Conservation (phyloP, 306 rosid genomes). For the Vachellia collinsii region DNA sequence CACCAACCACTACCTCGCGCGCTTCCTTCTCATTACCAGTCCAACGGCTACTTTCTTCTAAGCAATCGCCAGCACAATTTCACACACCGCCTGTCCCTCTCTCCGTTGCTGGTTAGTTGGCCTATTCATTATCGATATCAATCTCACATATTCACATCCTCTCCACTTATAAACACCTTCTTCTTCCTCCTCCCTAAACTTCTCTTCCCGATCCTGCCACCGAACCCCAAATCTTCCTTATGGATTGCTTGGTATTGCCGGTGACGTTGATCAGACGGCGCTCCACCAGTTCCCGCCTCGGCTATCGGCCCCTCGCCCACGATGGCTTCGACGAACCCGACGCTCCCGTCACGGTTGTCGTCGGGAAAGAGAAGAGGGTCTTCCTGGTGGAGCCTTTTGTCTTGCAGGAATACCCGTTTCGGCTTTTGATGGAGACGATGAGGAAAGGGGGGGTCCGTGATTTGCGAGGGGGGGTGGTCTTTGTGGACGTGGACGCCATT, state of each 20-base stretch:
- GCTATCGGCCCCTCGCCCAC: constrained; percentile 50
- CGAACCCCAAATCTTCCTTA: constrained; percentile 14
- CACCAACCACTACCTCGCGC: not conserved
- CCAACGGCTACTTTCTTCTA: constrained; percentile 28
- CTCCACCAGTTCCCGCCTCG: constrained; percentile 47
- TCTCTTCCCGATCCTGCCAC: not conserved
- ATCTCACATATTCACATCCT: not conserved
- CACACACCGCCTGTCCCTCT: not conserved
- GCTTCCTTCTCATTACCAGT: not conserved
- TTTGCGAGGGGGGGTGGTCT: constrained; percentile 45
- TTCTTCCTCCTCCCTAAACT: not conserved
- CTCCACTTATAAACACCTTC: not conserved
- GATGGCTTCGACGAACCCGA: constrained; percentile 44
- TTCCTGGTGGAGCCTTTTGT: constrained; percentile 81
- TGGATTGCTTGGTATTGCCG: constrained; percentile 86
- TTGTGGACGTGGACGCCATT: constrained; percentile 84
- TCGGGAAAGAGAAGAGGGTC: constrained; percentile 80
- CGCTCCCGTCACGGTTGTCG: constrained; percentile 70
- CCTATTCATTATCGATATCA: constrained; percentile 30
- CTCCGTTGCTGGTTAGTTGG: constrained; percentile 28
- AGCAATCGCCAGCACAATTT: not conserved
- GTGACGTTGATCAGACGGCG: constrained; percentile 57
- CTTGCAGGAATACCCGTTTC: constrained; percentile 74
- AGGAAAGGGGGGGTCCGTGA: constrained; percentile 24
- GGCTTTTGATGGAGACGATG: constrained; percentile 63